phyloP scores from a whole-genome alignment of 1,284 basidiomycete species.

The Trichosporon sp. region DNA sequence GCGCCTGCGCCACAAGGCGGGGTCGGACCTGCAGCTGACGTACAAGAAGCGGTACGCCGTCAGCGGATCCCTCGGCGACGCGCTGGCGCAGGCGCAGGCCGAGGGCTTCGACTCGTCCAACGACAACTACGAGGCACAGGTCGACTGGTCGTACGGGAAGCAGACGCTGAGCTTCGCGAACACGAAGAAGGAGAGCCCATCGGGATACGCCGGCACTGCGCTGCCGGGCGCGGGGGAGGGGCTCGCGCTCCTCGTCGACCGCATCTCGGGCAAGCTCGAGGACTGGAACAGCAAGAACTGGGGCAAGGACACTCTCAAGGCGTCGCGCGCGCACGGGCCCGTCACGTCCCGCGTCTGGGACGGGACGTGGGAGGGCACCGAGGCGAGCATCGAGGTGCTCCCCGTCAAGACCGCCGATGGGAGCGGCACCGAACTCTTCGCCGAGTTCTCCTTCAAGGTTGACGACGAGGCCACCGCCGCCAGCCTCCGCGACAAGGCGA shows the following conservation, averaged over 20 bases:
- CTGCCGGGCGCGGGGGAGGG: background rate
- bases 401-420: background rate
- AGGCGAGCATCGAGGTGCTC: slow-evolving; percentile 10
- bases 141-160: slow-evolving; percentile 16
- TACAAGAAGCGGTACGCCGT: slow-evolving; percentile 14
- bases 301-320: background rate
- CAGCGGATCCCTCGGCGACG: background rate
- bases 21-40: slow-evolving; percentile 5
- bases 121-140: slow-evolving; percentile 8
- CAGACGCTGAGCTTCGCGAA: slow-evolving; percentile 1
- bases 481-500: slow-evolving; percentile 8
- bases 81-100: slow-evolving; percentile 5
- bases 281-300: slow-evolving; percentile 4
- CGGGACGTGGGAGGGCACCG: background rate
- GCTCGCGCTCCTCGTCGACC: background rate
- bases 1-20: slow-evolving; percentile 11
- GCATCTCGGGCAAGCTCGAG: slow-evolving; percentile 4
- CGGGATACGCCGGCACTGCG: background rate
- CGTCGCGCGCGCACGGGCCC: slow-evolving; percentile 9
- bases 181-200: background rate
- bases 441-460: slow-evolving; percentile 9
- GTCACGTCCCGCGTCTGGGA: slow-evolving; percentile 3
- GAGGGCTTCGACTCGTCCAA: slow-evolving; percentile 9
- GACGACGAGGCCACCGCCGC: background rate
- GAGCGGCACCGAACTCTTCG: background rate